phyloP scores from a whole-genome alignment of 306 rosid species.

The Prunus padus region DNA sequence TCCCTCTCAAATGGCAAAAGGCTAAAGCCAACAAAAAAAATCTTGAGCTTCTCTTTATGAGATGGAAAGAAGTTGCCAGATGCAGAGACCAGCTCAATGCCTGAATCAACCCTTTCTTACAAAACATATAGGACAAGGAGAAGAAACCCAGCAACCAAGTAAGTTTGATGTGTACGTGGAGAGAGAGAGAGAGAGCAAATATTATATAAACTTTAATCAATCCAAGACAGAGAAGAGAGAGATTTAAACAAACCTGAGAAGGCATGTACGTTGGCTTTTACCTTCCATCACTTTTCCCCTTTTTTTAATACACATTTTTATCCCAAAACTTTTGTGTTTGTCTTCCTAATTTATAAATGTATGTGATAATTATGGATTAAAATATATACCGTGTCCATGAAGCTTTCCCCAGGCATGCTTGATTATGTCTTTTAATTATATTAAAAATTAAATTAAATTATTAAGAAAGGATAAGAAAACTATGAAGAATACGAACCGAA shows the following conservation, averaged over 20 bases:
- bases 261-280: conserved; percentile 5
- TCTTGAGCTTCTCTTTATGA: conserved; percentile 1
- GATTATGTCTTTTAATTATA: no score
- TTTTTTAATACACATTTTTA: background rate
- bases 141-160: conserved; percentile 5
- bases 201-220: background rate
- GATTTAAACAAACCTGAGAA: background rate
- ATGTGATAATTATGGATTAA: no score
- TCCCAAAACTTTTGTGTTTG: background rate
- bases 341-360: background rate
- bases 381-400: no score
- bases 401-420: no score
- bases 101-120: background rate
- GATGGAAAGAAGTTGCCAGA: conserved; percentile 3
- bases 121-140: background rate
- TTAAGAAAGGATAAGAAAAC: no score
- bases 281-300: background rate
- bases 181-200: background rate
- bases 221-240: background rate
- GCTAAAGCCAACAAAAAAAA: conserved; percentile 18
- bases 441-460: no score
- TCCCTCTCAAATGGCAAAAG: conserved; percentile 8
- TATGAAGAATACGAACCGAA: no score
- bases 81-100: background rate
- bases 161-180: background rate